Percentiles rank a stretch among this genome's conserved stretches.
Evolutionary conservation across 805 yeast species (phyloP).

Genomic region (Groenewaldozyma tartarivorans): DNA sequence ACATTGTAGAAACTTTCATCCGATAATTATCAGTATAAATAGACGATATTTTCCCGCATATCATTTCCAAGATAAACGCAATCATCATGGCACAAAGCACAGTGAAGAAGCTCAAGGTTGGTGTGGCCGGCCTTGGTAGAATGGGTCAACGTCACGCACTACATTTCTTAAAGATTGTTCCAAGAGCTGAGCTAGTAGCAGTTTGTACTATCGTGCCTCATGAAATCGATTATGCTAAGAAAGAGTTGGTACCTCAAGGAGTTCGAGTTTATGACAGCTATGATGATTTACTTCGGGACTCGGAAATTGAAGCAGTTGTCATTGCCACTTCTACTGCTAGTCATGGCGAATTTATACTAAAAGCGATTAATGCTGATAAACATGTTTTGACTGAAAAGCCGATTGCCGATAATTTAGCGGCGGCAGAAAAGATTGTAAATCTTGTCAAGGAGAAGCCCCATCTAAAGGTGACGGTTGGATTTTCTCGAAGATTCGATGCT

Average conservation of each 20-base stretch:
- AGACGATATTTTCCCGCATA: not conserved
- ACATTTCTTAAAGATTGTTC: slow-evolving; percentile 7
- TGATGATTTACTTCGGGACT: slow-evolving; percentile 10
- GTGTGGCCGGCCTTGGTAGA: slow-evolving; percentile 14
- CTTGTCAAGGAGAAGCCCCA: slow-evolving; percentile 12
- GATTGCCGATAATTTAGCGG: slow-evolving; percentile 4
- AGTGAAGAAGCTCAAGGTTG: slow-evolving; percentile 13
- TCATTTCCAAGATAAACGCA: too few species aligned
- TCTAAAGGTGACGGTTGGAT: slow-evolving; percentile 16
- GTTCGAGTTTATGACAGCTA: slow-evolving; percentile 11
- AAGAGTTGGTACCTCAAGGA: slow-evolving; percentile 11
- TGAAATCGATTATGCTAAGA: slow-evolving; percentile 14
- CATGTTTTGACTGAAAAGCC: slow-evolving; percentile 19
- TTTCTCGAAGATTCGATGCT: slow-evolving; percentile 15
- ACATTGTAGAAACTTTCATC: too few species aligned
- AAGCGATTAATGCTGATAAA: slow-evolving; percentile 12
- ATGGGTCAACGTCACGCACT: slow-evolving; percentile 12
- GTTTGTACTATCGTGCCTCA: slow-evolving; percentile 14
- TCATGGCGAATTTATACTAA: slow-evolving; percentile 12
- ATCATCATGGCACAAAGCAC: not conserved
- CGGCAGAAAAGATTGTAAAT: slow-evolving; percentile 9
- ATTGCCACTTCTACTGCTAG: slow-evolving; percentile 12
- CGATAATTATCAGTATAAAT: too few species aligned
- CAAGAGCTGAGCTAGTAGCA: slow-evolving; percentile 15
- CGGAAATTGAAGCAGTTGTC: slow-evolving; percentile 12